Conservation (phyloP, 129 eudicot species). For the Helichrysum umbraculigerum region DNA sequence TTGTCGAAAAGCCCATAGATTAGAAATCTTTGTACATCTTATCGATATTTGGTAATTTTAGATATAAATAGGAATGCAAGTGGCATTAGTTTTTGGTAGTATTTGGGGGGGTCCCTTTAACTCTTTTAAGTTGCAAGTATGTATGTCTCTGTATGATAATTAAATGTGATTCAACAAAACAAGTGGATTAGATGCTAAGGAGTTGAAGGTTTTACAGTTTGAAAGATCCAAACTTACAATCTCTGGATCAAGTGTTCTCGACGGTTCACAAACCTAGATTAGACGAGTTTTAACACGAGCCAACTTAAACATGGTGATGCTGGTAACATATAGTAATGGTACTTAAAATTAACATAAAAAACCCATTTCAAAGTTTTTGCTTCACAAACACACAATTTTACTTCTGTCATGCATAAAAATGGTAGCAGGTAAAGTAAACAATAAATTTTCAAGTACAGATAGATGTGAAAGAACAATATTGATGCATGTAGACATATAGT, state of each 20-base stretch:
- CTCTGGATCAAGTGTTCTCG: too few species aligned
- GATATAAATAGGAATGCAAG: slow-evolving; percentile 15
- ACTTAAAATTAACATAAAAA: neutral
- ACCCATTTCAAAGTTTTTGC: neutral
- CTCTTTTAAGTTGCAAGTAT: slow-evolving; percentile 7
- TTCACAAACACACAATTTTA: neutral
- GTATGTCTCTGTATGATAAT: slow-evolving; percentile 13
- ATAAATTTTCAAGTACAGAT: slow-evolving; percentile 11
- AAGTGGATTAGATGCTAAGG: slow-evolving; percentile 7
- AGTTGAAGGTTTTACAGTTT: too few species aligned
- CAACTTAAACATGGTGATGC: neutral
- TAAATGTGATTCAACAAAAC: neutral
- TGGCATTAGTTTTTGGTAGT: slow-evolving; percentile 14
- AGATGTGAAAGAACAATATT: slow-evolving; percentile 24
- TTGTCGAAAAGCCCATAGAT: slow-evolving; percentile 8
- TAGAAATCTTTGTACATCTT: neutral
- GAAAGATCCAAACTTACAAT: too few species aligned
- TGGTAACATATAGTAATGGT: neutral
- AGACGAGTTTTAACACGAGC: neutral
- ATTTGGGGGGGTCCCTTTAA: slow-evolving; percentile 20
- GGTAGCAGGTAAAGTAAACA: slow-evolving; percentile 6
- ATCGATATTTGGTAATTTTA: neutral
- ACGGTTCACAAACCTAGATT: neutral
- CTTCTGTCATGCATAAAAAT: neutral
- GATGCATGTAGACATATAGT: slow-evolving; percentile 7